Evolutionary conservation across 228 moss, liverwort and hornwort species (phyloP).

Genomic region (Sphagnum fallax): DNA sequence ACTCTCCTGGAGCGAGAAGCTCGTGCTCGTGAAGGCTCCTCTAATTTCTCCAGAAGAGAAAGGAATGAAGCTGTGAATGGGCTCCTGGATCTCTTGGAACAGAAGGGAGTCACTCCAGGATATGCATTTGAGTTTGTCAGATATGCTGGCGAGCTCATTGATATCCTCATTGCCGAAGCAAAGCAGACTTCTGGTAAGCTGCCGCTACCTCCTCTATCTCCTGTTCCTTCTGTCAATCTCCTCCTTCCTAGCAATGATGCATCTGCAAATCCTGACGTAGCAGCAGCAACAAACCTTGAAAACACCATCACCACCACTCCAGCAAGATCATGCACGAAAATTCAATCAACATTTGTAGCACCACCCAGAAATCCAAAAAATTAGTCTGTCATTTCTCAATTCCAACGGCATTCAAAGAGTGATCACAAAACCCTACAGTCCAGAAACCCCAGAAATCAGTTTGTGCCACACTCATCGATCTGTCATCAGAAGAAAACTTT

Average conservation of each 20-base stretch:
- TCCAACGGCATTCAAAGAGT: no score
- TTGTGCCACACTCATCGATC: no score
- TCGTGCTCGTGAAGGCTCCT: constrained; percentile 38
- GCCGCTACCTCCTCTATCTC: not conserved
- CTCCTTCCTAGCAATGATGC: no score
- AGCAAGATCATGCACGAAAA: not conserved
- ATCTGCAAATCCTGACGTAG: not conserved
- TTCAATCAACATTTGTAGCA: no score
- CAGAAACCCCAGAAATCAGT: no score
- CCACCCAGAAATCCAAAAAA: no score
- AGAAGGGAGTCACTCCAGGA: constrained; percentile 42
- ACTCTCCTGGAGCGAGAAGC: constrained; percentile 54
- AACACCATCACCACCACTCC: not conserved
- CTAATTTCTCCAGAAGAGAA: constrained; percentile 33
- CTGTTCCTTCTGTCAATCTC: no score
- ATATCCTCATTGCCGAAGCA: constrained; percentile 39
- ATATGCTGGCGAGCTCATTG: constrained; percentile 43
- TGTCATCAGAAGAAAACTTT: no score
- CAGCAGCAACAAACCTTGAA: not conserved
- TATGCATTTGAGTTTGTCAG: constrained; percentile 64
- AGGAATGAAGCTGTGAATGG: constrained; percentile 44
- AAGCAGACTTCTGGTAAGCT: constrained; percentile 12
- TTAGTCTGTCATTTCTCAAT: no score
- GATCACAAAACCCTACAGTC: no score
- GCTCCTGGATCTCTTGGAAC: constrained; percentile 44